phyloP scores from a whole-genome alignment of 345 rosid species.

The Kernera saxatilis region DNA sequence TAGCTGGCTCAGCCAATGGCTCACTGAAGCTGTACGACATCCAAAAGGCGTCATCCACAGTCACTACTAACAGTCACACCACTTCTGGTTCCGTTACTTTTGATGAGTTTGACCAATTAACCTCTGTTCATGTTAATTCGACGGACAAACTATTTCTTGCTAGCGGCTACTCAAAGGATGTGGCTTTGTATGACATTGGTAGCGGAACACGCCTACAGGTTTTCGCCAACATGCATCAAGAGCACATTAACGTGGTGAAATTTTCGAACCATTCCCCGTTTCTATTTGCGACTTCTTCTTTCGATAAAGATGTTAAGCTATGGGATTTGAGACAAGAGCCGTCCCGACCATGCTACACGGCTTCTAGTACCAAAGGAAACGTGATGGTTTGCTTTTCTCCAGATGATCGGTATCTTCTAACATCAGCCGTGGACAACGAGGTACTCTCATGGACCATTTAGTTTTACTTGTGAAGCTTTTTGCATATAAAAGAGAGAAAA shows the following conservation, averaged over 20 bases:
- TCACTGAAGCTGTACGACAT: conserved; percentile 73
- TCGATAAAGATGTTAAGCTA: conserved; percentile 80
- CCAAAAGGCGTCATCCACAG: conserved; percentile 40
- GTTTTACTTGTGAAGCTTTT: not conserved
- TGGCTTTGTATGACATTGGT: conserved; percentile 75
- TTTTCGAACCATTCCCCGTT: conserved; percentile 86
- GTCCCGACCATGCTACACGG: conserved; percentile 66
- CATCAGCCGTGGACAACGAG: conserved; percentile 97
- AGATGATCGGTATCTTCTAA: conserved; percentile 93
- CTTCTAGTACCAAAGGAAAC: conserved; percentile 78
- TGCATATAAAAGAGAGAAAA: not conserved
- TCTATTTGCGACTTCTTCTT: conserved; percentile 90
- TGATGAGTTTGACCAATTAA: conserved; percentile 85
- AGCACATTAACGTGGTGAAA: conserved; percentile 90
- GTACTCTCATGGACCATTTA: conserved; percentile 33
- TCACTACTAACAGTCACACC: conserved; percentile 23
- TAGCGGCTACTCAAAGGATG: conserved; percentile 87
- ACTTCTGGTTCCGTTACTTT: conserved; percentile 52
- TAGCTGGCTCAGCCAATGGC: conserved; percentile 95
- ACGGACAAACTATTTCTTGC: conserved; percentile 84
- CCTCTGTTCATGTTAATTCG: conserved; percentile 89
- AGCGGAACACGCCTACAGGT: conserved; percentile 68
- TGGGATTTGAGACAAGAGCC: conserved; percentile 96
- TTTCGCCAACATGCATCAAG: conserved; percentile 81
- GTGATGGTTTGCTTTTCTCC: conserved; percentile 99